Base-by-base conservation (phyloP, 1,139 yeast species). In the Meyerozyma smithsonii region DNA sequence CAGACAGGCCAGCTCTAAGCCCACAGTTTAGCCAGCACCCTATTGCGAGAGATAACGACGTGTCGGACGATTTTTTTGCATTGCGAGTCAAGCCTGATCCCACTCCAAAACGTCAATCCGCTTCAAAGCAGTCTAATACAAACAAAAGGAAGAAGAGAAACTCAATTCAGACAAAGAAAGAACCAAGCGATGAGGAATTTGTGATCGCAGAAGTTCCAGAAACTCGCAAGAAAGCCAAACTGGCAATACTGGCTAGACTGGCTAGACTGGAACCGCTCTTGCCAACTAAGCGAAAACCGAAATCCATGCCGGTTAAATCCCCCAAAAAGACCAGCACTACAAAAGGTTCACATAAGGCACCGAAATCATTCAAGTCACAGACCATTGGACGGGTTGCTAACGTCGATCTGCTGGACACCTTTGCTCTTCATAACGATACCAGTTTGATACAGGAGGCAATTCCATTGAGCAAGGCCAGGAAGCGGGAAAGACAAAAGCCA, bases 401-500 rank as follows among this genome's bases (percentile, higher is more conserved):
- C 17, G 7, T 26, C 7, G 30, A 26, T 14, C n/a, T 26, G 30
- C 30, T 14, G 4, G 15, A 26, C 12, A 15, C 30, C 15, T 12
- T 26, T n/a, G 30, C 16, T 14, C 30, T 14, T 14, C 15, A 26
- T 12, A 15, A 26, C 5, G 30, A 26, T 26, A 26, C 15, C 12
- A 26, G 30, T 26, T n/a, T 26, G 15, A 11, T 15, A 23, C 35
- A 32, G 5, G 33, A 18, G 5, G 42, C 50, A 8, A 38, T 53
- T 5, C 58, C 64, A 12, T 55, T 62, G 35, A 47, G 60, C 7
- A 57, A 54, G 26, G 43, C 45, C 4, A 51, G 39, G 17, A 17
- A 39, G 3, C 46, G 42, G 5, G 60, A 59, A 23, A 44, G 45
- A 5, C 69, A 62, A 43, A 56, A 54, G 34, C 66, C 72, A 2